A percentile compares a stretch with the other conserved stretches of the same genome.
Conservation (phyloP, 2,329 filamentous ascomycete genomes). For the Orbilia javanica region DNA sequence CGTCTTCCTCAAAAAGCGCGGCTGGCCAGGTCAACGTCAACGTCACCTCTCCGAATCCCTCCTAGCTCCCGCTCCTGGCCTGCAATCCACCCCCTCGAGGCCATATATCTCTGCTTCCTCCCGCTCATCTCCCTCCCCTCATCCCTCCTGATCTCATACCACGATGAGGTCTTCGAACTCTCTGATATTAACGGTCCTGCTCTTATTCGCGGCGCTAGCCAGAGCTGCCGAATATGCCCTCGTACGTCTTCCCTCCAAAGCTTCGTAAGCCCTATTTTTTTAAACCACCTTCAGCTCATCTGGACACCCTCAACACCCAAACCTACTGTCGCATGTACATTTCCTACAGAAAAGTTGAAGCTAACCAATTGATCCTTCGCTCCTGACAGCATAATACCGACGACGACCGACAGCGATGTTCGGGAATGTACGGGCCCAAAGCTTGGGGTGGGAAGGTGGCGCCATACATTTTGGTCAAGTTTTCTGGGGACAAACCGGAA, state of each 20-base stretch:
- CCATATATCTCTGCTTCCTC: background rate
- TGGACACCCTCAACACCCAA: too few relatives aligned
- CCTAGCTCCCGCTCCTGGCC: conserved; percentile 27
- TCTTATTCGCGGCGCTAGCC: conserved; percentile 55
- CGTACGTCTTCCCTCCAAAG: conserved; percentile 40
- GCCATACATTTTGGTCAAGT: conserved; percentile 73
- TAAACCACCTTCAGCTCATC: background rate
- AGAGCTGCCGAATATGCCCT: conserved; percentile 59
- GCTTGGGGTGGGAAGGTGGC: conserved; percentile 76
- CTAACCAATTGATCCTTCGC: conserved; percentile 33
- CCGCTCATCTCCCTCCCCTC: background rate
- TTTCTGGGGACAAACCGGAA: conserved; percentile 32
- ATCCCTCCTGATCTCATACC: background rate
- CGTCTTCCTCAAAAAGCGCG: conserved; percentile 1
- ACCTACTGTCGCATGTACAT: background rate
- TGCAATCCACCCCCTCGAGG: background rate
- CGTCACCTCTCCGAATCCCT: conserved; percentile 1
- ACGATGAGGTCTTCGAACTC: conserved; percentile 55
- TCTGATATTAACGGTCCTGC: conserved; percentile 45
- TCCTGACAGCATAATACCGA: conserved; percentile 71
- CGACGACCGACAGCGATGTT: conserved; percentile 74
- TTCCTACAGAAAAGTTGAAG: background rate
- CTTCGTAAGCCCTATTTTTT: conserved; percentile 25
- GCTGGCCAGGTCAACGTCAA: background rate
- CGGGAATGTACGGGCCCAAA: conserved; percentile 78